Percentiles rank a stretch among this genome's conserved stretches.
Evolutionary conservation across 208 protist species (phyloP).

Genomic region (Trypanosoma lewisi): DNA sequence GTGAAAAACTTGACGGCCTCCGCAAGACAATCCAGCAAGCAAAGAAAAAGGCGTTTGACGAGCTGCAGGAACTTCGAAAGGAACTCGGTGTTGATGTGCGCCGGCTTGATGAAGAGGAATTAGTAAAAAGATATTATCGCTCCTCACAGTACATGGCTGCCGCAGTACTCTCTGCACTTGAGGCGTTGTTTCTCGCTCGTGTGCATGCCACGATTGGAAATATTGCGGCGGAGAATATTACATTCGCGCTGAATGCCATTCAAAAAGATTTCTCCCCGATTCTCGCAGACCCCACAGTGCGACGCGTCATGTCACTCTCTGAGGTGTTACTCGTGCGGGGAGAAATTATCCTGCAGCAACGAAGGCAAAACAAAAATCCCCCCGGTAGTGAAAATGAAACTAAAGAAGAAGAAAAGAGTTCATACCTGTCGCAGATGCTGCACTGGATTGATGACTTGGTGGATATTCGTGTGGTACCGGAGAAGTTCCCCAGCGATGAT

Average conservation of each 20-base stretch:
- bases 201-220: constrained; percentile 75
- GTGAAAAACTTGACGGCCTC: constrained; percentile 68
- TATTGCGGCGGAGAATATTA: constrained; percentile 53
- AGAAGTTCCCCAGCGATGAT: constrained; percentile 21
- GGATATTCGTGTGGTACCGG: constrained; percentile 21
- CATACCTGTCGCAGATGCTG: background rate
- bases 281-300: constrained; percentile 49
- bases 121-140: constrained; percentile 67
- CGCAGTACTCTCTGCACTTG: constrained; percentile 59
- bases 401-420: too few species aligned
- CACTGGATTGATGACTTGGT: constrained; percentile 28
- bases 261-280: constrained; percentile 61
- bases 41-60: constrained; percentile 76
- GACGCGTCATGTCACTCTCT: constrained; percentile 56
- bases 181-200: constrained; percentile 76
- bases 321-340: constrained; percentile 66
- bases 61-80: constrained; percentile 63
- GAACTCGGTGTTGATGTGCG: constrained; percentile 77
- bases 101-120: constrained; percentile 51
- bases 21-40: constrained; percentile 74
- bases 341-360: constrained; percentile 32
- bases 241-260: constrained; percentile 55
- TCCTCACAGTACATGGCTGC: constrained; percentile 57
- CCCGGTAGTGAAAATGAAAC: background rate
- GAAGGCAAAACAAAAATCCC: background rate